phyloP scores from a whole-genome alignment of 345 rosid genomes.

The Populus pruinosa region DNA sequence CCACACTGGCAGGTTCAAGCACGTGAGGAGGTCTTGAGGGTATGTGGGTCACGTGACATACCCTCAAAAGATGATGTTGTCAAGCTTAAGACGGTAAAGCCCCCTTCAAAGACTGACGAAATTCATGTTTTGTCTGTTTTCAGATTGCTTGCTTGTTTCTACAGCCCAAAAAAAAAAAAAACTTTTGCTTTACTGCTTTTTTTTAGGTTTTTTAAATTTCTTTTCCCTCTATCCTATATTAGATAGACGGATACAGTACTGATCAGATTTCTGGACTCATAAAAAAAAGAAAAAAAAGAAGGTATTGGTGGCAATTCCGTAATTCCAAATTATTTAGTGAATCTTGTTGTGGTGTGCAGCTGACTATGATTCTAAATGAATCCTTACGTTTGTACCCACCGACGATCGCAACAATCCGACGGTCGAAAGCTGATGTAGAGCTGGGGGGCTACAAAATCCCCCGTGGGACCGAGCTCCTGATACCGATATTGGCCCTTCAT shows the following conservation, averaged over 20 bases:
- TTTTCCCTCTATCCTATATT: not conserved
- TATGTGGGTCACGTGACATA: conserved; percentile 49
- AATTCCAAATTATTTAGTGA: not conserved
- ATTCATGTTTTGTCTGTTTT: not conserved
- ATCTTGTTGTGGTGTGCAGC: conserved; percentile 23
- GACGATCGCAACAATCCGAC: conserved; percentile 26
- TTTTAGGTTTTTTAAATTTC: no score
- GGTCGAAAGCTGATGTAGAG: conserved; percentile 43
- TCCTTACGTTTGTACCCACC: conserved; percentile 68
- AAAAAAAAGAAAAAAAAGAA: no score
- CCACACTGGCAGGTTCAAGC: conserved; percentile 62
- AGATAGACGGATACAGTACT: not conserved
- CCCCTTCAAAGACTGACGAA: not conserved
- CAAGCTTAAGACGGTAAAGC: conserved; percentile 32
- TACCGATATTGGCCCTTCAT: conserved; percentile 48
- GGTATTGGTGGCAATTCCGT: not conserved
- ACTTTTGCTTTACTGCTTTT: not conserved
- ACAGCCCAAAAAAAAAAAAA: not conserved
- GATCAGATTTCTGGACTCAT: not conserved
- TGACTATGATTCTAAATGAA: conserved; percentile 56
- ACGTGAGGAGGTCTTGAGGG: conserved; percentile 57
- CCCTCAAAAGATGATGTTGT: conserved; percentile 41
- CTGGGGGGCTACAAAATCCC: conserved; percentile 52
- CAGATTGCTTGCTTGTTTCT: not conserved
- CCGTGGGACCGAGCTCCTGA: conserved; percentile 37